Evolutionary conservation across 169 alveolate genomes (phyloP).

Genomic region (Eimeria nieschulzi): DNA sequence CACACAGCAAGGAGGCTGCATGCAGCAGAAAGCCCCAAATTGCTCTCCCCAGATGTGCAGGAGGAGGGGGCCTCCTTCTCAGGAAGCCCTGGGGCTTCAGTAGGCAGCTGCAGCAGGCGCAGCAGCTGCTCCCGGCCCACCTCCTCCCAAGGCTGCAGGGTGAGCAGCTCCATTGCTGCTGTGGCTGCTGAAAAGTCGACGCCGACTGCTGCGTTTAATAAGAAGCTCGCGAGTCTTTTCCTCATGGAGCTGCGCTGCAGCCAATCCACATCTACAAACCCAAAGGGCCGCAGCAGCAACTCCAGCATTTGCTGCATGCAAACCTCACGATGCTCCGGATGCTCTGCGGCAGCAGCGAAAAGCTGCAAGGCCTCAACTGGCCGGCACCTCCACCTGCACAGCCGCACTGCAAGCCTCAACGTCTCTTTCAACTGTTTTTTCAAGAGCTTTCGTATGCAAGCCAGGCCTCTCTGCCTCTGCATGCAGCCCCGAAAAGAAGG

Average conservation of each 20-base stretch:
- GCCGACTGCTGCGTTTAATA: conserved; percentile 23
- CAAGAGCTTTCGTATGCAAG: neutral
- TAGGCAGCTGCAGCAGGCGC: conserved; percentile 22
- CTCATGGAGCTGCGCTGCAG: conserved; percentile 20
- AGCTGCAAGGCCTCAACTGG: conserved; percentile 34
- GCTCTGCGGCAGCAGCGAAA: conserved; percentile 28
- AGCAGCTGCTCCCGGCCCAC: neutral
- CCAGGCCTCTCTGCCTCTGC: neutral
- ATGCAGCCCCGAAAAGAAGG: neutral
- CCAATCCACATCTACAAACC: conserved; percentile 9
- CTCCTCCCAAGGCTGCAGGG: conserved; percentile 18
- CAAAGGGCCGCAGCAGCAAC: conserved; percentile 47
- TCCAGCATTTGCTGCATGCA: conserved; percentile 38
- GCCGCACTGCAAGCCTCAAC: too few species aligned
- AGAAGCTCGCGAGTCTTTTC: neutral
- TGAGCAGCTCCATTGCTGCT: conserved; percentile 17
- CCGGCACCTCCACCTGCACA: conserved; percentile 45
- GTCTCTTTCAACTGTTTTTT: neutral
- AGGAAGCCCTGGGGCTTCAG: neutral
- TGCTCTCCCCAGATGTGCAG: conserved; percentile 12
- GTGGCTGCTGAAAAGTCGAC: conserved; percentile 22
- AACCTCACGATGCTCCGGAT: neutral
- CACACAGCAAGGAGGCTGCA: neutral
- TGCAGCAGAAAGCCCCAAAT: conserved; percentile 3
- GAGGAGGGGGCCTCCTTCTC: neutral